phyloP scores from a whole-genome alignment of 2,329 filamentous ascomycete species.

The Aspergillus terreus region DNA sequence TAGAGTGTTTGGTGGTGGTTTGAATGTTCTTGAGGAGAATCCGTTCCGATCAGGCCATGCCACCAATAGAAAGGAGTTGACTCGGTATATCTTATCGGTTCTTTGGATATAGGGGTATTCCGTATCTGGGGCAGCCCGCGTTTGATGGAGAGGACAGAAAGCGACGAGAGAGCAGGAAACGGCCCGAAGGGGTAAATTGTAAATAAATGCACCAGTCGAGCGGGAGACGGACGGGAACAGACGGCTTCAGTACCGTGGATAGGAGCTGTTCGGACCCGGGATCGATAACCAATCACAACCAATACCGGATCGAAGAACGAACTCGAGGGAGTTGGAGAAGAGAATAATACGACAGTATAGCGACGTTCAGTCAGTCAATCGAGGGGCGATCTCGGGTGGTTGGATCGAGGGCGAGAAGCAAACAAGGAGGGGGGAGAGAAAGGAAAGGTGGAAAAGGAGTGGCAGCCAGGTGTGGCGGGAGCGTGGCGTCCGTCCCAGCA shows the following conservation, averaged over 20 bases:
- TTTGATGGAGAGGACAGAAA: slow-evolving; percentile 6
- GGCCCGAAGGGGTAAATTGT: slow-evolving; percentile 32
- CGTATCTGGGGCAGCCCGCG: too few species aligned
- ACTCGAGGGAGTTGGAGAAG: neutral
- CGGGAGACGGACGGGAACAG: slow-evolving; percentile 11
- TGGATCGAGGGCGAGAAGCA: slow-evolving; percentile 3
- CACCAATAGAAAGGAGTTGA: slow-evolving; percentile 13
- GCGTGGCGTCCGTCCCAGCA: slow-evolving; percentile 2
- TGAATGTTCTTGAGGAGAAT: slow-evolving; percentile 13
- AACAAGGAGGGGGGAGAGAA: slow-evolving; percentile 1
- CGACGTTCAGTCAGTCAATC: neutral
- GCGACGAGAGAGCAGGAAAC: slow-evolving; percentile 5
- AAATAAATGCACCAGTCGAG: slow-evolving; percentile 18
- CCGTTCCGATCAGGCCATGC: slow-evolving; percentile 28
- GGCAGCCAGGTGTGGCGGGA: slow-evolving; percentile 7
- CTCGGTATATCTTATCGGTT: neutral
- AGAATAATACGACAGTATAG: neutral
- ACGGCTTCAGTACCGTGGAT: slow-evolving; percentile 20
- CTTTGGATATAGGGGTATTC: too few species aligned
- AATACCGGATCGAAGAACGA: too few species aligned
- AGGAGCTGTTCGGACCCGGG: neutral
- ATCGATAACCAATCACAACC: neutral
- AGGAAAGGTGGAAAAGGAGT: slow-evolving; percentile 9
- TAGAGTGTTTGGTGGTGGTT: neutral
- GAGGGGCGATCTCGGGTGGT: neutral